Evolutionary conservation across 129 eudicot species (phyloP), one percentile per base, ranked within the genome.

Genomic region (Flaveria robusta): DNA sequence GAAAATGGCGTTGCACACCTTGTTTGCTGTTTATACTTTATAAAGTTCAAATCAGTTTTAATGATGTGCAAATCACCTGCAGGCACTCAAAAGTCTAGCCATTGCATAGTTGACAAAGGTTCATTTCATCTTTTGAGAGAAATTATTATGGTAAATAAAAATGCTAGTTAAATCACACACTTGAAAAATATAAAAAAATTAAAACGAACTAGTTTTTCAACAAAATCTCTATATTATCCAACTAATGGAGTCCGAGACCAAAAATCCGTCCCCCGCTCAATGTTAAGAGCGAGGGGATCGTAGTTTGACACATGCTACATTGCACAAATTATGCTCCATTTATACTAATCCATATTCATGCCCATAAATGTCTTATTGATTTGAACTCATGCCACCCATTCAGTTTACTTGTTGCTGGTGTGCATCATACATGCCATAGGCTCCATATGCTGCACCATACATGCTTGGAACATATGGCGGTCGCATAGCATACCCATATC

Each of bases 361-460:
- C n/a, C 47, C 43, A 64, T 27, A 64, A 31, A 64, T 16, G 69
- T 64, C 47, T 63, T 63, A 63, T 63, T 63, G 20, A 20, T 23
- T 31, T 60, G 69, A 64, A 31, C 20, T 31, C 22, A 24, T 45
- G 18, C 20, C 14, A 34, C 39, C 1, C 7, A 26, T 29, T 75
- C 76, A 91, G 90, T 83, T 91, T 67, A 91, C 97, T 87, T 91
- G 97, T 69, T 90, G 92, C 70, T 89, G 97, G 82, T 92, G 91
- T 54, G 88, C 79, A 8, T 91, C 96, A 54, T 92, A 89, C 85
- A 89, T 74, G 1, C 96, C 91, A 70, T 92, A 92, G 12, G 88
- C 83, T 58, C 93, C 96, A 34, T 92, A 92, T 13, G 92, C 91
- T 18, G 93, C 93, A 24, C 88, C 94, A 50, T 92, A 89, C 91